Percentiles rank a stretch among this genome's conserved stretches.
Evolutionary conservation across 176 grass and related monocot species (phyloP).

Genomic region (Aegilops speltoides): DNA sequence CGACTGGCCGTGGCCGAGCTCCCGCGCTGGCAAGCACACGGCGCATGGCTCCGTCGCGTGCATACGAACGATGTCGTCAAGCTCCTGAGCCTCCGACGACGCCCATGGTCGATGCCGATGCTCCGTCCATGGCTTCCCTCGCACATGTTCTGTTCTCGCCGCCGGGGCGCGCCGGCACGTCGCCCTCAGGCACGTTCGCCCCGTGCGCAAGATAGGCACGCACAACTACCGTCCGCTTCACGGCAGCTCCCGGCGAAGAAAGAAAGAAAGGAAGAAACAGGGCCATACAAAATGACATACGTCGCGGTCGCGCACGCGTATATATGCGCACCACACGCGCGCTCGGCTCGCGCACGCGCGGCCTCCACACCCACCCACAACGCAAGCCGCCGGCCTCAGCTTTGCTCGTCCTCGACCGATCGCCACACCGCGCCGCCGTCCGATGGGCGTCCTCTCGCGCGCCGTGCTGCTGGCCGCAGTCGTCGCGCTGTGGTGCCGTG

Average conservation of each 20-base stretch:
- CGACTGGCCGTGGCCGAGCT: neutral
- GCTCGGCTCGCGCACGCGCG: neutral
- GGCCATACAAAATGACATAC: neutral
- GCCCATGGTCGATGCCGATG: neutral
- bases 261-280: neutral
- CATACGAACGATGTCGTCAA: neutral
- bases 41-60: neutral
- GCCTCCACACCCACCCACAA: neutral
- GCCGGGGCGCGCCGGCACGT: neutral
- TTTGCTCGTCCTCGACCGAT: neutral
- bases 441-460: neutral
- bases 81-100: neutral
- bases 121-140: neutral
- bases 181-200: neutral
- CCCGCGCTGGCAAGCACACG: neutral
- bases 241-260: neutral
- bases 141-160: neutral
- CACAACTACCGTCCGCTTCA: neutral
- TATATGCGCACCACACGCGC: conserved; percentile 24
- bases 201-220: conserved; percentile 1
- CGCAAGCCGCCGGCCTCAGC: neutral
- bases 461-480: neutral
- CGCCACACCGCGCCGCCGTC: neutral
- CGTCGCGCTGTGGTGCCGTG: neutral
- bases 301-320: neutral